A percentile compares a stretch with the other conserved stretches of the same genome.
Evolutionary conservation across 106 monocot species (phyloP).

Genomic region (Dendrobium huoshanense): DNA sequence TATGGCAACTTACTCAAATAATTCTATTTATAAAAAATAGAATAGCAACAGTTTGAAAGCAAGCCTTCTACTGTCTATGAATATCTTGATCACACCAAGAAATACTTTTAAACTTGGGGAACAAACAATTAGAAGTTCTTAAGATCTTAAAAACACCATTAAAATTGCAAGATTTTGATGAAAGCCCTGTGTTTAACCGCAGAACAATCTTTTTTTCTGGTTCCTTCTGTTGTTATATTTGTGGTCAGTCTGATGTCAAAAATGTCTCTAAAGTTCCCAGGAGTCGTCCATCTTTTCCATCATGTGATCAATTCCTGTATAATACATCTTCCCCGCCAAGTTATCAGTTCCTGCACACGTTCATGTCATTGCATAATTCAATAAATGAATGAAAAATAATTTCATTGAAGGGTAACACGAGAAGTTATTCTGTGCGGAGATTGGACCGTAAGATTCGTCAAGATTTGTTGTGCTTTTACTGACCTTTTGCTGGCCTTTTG

Average conservation of each 20-base stretch:
- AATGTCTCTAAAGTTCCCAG: neutral
- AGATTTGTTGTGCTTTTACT: too few relatives aligned
- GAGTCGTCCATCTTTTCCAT: neutral
- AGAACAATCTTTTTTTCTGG: neutral
- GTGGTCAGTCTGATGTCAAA: neutral
- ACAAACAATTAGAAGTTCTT: too few relatives aligned
- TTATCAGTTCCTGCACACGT: neutral
- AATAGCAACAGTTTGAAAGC: neutral
- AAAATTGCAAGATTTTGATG: neutral
- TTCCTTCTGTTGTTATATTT: neutral
- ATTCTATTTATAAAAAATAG: neutral
- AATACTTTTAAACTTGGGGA: neutral
- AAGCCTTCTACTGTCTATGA: neutral
- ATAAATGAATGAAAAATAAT: neutral
- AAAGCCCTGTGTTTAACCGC: neutral
- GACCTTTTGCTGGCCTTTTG: too few relatives aligned
- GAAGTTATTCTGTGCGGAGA: too few relatives aligned
- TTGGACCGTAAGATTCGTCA: too few relatives aligned
- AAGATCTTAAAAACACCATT: too few relatives aligned
- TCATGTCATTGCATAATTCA: neutral
- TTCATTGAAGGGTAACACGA: too few relatives aligned
- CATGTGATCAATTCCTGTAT: conserved; percentile 5
- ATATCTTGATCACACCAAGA: neutral
- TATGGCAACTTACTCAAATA: neutral
- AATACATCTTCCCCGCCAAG: conserved; percentile 4